Base-by-base conservation (phyloP, 1,284 basidiomycete species). In the Austroboletus novae-zelandiae region DNA sequence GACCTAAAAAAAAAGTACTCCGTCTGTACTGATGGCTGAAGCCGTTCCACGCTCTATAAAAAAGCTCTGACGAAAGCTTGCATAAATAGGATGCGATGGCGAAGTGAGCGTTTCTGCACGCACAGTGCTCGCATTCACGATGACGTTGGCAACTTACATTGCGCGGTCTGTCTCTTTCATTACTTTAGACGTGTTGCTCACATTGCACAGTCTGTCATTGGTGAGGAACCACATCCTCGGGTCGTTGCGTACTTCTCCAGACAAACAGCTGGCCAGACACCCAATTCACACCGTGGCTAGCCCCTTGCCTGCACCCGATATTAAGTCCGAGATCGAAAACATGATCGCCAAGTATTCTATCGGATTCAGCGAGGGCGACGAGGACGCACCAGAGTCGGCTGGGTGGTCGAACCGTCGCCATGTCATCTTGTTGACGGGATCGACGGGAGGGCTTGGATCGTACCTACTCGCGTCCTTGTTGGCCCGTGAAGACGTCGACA, bases 391-490 rank as follows among this genome's bases (percentile, higher is more conserved):
- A 9, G n/a, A 14, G 4, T 32, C 10, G 10, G 31, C 31, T n/a
- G 23, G 23, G 44, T 39, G 34, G 32, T 25, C 29, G 11, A 29
- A 27, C 11, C n/a, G 42, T 17, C 27, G 35, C 10, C 46, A 57
- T n/a, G 53, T 62, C 2, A 51, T 69, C 8, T 41, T 70, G 7
- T 30, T 69, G 44, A 71, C 69, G 0, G 65, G 68, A 5, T 59
- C 67, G 5, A 68, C 68, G 8, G 69, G 65, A 3, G 57, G 52
- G 15, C 46, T 69, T 25, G 69, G 70, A 11, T 60, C 64, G 4
- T 59, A 67, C 36, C 41, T 69, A 5, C 60, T 71, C 5, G 56
- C 56, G 5, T 52, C 51, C 2, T 36, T 68, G 25, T 23, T 71
- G 18, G 40, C 18, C 9, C 49, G 43, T 11, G 41, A 58, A 4